Evolutionary conservation across 768 basidiomycete genomes (phyloP).

Genomic region (Leucocoprinus birnbaumii): DNA sequence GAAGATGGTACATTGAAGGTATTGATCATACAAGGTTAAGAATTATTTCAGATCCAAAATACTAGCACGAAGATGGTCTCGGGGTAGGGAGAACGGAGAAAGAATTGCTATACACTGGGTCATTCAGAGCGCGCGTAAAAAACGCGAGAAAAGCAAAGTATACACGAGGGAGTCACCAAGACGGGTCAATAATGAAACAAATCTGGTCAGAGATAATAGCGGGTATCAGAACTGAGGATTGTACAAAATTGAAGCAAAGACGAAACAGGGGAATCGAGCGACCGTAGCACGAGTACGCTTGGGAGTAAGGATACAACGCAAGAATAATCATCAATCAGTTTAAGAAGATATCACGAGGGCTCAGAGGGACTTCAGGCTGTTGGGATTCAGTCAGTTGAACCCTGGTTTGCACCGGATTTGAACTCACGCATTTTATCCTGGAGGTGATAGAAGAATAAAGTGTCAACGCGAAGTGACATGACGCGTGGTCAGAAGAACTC

Average conservation of each 20-base stretch:
- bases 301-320: constrained; percentile 73
- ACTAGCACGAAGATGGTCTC: constrained; percentile 19
- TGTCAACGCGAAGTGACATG: constrained; percentile 1
- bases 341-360: constrained; percentile 78
- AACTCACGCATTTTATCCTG: constrained; percentile 87
- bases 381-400: constrained; percentile 20
- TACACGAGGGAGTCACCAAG: constrained; percentile 9
- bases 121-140: constrained; percentile 35
- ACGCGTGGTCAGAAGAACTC: constrained; percentile 13
- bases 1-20: constrained; percentile 92
- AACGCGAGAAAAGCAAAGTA: constrained; percentile 33
- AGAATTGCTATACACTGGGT: constrained; percentile 73
- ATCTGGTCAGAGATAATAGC: constrained; percentile 43
- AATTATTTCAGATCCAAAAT: constrained; percentile 38
- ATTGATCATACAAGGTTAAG: constrained; percentile 46
- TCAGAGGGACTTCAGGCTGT: constrained; percentile 89
- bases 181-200: constrained; percentile 43
- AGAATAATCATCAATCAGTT: constrained; percentile 52
- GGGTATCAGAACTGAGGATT: constrained; percentile 69
- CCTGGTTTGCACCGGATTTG: background rate
- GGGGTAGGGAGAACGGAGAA: constrained; percentile 34
- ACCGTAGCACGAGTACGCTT: constrained; percentile 30
- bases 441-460: background rate
- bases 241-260: constrained; percentile 40
- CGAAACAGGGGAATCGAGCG: constrained; percentile 34